Percentiles rank a stretch among this genome's conserved stretches.
Conservation (phyloP, 768 basidiomycete genomes). For the Suillus fuscotomentosus region DNA sequence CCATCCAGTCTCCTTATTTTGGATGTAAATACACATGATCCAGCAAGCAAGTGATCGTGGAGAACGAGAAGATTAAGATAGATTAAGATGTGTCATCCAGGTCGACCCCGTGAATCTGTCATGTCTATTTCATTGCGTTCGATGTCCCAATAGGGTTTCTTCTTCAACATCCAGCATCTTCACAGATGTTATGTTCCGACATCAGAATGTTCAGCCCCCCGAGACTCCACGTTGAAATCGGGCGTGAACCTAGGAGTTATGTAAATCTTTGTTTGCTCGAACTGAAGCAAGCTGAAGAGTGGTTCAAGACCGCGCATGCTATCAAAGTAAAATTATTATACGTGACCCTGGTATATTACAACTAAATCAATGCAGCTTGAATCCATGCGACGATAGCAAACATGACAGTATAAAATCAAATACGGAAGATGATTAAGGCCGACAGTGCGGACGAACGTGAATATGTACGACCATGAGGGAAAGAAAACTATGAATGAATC, state of each 20-base stretch:
- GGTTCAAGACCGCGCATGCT: neutral
- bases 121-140: slow-evolving; percentile 1
- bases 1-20: slow-evolving; percentile 3
- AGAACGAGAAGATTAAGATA: slow-evolving; percentile 8
- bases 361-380: slow-evolving; percentile 6
- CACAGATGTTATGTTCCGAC: slow-evolving; percentile 1
- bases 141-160: neutral
- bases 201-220: neutral
- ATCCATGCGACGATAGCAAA: slow-evolving; percentile 8
- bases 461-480: slow-evolving; percentile 4
- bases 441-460: slow-evolving; percentile 9
- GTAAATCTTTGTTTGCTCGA: neutral
- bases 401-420: slow-evolving; percentile 9
- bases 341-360: slow-evolving; percentile 7
- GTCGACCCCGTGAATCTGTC: slow-evolving; percentile 8
- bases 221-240: neutral
- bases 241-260: neutral
- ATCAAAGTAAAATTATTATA: slow-evolving; percentile 3
- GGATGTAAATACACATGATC: slow-evolving; percentile 8
- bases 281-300: neutral
- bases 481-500: neutral
- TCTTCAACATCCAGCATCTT: neutral
- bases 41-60: slow-evolving; percentile 6
- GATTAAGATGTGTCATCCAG: neutral
- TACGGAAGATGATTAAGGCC: slow-evolving; percentile 8